These are phyloP conservation scores for Fusarium nanum DNA, from an alignment of 2,329 filamentous ascomycete genomes.

Conservation along the genomic window DNA sequence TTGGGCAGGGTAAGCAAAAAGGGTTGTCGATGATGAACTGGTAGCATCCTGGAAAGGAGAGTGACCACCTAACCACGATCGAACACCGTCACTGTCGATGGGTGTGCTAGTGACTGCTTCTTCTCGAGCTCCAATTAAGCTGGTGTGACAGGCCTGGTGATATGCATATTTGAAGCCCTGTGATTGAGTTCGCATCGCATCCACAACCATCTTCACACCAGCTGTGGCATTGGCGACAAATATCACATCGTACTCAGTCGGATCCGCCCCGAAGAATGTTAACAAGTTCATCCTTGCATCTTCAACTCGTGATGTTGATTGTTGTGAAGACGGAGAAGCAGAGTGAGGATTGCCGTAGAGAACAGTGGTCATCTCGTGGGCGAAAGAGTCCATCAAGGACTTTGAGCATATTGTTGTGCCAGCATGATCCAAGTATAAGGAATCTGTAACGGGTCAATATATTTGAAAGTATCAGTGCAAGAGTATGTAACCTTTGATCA, in stretches of 20 bases:
- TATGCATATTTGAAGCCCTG: constrained; percentile 86
- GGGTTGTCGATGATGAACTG: constrained; percentile 45
- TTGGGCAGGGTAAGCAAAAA: constrained; percentile 88
- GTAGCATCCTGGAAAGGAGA: constrained; percentile 44
- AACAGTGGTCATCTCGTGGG: constrained; percentile 79
- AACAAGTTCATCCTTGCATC: constrained; percentile 78
- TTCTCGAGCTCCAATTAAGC: constrained; percentile 83
- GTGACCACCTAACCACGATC: constrained; percentile 68
- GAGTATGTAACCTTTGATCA: constrained; percentile 68
- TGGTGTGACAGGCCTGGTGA: constrained; percentile 87
- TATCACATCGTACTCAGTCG: constrained; percentile 84
- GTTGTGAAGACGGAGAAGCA: constrained; percentile 81
- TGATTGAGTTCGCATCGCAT: constrained; percentile 76
- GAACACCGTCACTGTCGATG: constrained; percentile 72
- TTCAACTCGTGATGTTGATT: constrained; percentile 79
- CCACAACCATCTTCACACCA: constrained; percentile 86
- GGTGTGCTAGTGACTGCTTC: constrained; percentile 74
- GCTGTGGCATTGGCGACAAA: constrained; percentile 95
- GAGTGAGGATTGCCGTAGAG: constrained; percentile 95
- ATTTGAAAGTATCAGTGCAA: not conserved
- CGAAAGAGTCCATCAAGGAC: constrained; percentile 83
- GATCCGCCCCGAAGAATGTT: constrained; percentile 83
- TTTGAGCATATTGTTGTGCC: constrained; percentile 89
- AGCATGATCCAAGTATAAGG: constrained; percentile 91
- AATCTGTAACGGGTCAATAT: constrained; percentile 60